Base-by-base conservation (phyloP, 306 rosid species). In the Elaeagnus macrophylla region DNA sequence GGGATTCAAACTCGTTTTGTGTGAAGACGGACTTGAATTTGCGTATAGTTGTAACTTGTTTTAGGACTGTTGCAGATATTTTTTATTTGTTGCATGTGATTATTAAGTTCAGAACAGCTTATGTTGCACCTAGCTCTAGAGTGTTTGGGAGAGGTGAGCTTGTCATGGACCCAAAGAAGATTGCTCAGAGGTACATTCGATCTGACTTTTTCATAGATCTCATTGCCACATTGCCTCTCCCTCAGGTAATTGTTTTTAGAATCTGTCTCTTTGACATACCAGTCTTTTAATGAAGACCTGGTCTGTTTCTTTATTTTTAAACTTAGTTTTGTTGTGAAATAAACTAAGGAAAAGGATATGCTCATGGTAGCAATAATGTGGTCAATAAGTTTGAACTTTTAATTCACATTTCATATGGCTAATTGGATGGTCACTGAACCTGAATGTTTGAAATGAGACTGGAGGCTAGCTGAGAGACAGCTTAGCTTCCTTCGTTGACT, bases 111-210 rank as follows among this genome's bases (percentile, higher is more conserved):
- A 75, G 97, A 61, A 91, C 96, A 10, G 97, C 96, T 13, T 91
- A 82, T 74, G 85, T 86, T 59, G 90, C 97, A 12, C 97, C 97
- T 7, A 86, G 81, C 64, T 80, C 97, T 13, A 83, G 97, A 10
- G 86, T 91, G n/a, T 91, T 91, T 51, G 97, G 97, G 51, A 80
- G 94, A 71, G 97, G 97, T 40, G 97, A 91, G 72, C 96, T 91
- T 80, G 96, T 91, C 56, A 91, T 80, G 96, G 93, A 91, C 67
- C 81, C 97, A 20, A 86, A 68, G 67, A 82, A 85, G 82, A 91
- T 91, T 75, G 97, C 95, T 14, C 56, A 54, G 71, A 82, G 81
- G 72, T 86, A 86, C 56, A n/a, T 91, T 51, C 78, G 82, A 79
- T 82, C 95, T n/a, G 95, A 91, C 72, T 91, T 91, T 89, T 86